A percentile compares a stretch with the other conserved stretches of the same genome.
Evolutionary conservation across 73 alveolate species (phyloP).

Genomic region (Tetrahymena malaccensis): DNA sequence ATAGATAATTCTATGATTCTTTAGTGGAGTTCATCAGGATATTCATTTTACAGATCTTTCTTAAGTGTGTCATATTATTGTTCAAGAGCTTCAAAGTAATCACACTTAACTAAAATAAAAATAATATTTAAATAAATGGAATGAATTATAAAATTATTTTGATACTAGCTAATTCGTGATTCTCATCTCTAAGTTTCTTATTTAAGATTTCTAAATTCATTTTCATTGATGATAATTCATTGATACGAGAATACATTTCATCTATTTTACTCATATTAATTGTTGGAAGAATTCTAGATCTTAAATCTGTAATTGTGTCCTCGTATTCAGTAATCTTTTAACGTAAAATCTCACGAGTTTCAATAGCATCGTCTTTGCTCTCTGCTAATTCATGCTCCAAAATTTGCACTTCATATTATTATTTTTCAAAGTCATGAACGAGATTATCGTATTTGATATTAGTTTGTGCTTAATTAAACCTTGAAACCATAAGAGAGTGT

Average conservation of each 20-base stretch:
- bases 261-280: constrained; percentile 22
- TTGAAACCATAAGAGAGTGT: constrained; percentile 34
- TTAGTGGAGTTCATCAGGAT: not conserved
- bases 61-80: not conserved
- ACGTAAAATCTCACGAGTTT: not conserved
- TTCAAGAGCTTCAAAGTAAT: not conserved
- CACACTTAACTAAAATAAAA: not conserved
- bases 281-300: constrained; percentile 25
- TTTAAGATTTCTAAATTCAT: constrained; percentile 14
- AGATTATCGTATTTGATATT: constrained; percentile 18
- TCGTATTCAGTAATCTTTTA: constrained; percentile 13
- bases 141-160: not conserved
- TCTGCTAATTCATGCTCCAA: constrained; percentile 9
- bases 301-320: constrained; percentile 14
- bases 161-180: constrained; percentile 11
- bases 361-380: constrained; percentile 4
- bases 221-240: constrained; percentile 42
- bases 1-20: not conserved
- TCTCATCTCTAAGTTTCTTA: constrained; percentile 15
- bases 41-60: not conserved
- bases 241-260: constrained; percentile 21
- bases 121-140: not conserved
- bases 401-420: not conserved
- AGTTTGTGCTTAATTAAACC: constrained; percentile 32
- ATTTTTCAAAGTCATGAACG: constrained; percentile 10